Evolutionary conservation across 805 yeast species (phyloP).

Genomic region (Grigorovia humatica): DNA sequence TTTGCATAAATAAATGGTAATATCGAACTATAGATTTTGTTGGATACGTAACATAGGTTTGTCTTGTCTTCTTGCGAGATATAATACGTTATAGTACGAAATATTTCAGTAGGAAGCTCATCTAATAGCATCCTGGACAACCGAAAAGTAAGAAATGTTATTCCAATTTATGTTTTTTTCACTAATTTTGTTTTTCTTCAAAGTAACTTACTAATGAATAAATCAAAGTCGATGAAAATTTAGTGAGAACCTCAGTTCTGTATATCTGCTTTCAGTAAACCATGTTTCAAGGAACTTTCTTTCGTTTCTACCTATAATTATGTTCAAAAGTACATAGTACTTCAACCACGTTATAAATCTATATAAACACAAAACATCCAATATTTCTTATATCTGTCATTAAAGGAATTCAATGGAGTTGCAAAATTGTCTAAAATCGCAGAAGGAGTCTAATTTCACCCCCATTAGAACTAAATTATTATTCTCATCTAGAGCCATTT

Average conservation of each 20-base stretch:
- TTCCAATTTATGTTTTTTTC: background rate
- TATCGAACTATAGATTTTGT: conserved; percentile 6
- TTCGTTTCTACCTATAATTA: too few species aligned
- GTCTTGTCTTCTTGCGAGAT: conserved; percentile 22
- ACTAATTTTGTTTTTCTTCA: too few species aligned
- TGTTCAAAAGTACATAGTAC: too few species aligned
- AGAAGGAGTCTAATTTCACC: conserved; percentile 13
- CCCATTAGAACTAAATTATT: conserved; percentile 13
- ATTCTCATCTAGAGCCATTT: conserved; percentile 11
- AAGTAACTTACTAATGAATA: too few species aligned
- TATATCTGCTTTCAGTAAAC: too few species aligned
- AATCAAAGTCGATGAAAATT: too few species aligned
- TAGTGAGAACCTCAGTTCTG: too few species aligned
- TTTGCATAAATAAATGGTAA: conserved; percentile 18
- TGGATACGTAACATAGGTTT: conserved; percentile 19
- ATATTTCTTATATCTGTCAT: background rate
- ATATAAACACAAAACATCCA: background rate
- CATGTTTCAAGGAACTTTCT: too few species aligned
- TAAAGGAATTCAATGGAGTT: conserved; percentile 7
- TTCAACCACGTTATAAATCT: background rate
- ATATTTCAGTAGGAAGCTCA: conserved; percentile 16
- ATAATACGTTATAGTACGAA: conserved; percentile 7
- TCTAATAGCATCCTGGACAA: conserved; percentile 13
- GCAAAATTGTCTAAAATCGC: conserved; percentile 11
- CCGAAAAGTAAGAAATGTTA: too few species aligned